These are phyloP conservation scores for Flaveria sonorensis DNA, from an alignment of 129 eudicot species.

Conservation along the genomic window DNA sequence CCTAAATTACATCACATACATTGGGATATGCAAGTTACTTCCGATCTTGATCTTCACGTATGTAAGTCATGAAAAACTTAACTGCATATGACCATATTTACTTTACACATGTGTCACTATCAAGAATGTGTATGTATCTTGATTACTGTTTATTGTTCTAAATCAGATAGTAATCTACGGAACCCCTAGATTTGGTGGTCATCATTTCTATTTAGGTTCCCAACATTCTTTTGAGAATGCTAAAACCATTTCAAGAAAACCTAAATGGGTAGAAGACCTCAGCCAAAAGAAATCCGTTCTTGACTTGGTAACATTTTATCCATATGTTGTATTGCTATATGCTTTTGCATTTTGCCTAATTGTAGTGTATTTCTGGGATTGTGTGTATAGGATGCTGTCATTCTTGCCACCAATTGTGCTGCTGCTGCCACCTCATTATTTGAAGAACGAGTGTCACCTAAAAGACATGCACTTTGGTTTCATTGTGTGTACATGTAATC, in stretches of 20 bases:
- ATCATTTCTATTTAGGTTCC: constrained; percentile 64
- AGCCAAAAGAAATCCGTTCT: constrained; percentile 45
- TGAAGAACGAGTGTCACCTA: constrained; percentile 40
- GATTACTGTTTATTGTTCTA: constrained; percentile 28
- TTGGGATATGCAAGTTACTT: constrained; percentile 50
- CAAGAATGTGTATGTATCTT: constrained; percentile 15
- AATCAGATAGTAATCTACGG: constrained; percentile 79
- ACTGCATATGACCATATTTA: constrained; percentile 17
- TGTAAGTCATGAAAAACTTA: constrained; percentile 71
- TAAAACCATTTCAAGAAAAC: constrained; percentile 49
- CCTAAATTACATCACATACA: constrained; percentile 74
- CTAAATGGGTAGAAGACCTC: constrained; percentile 79
- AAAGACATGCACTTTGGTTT: constrained; percentile 28
- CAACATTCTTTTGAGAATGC: constrained; percentile 37
- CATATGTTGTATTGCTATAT: neutral
- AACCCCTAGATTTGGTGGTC: constrained; percentile 79
- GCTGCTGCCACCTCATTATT: constrained; percentile 58
- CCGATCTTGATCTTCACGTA: constrained; percentile 84
- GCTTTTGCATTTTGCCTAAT: constrained; percentile 18
- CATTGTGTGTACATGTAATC: constrained; percentile 46
- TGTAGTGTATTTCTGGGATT: constrained; percentile 19
- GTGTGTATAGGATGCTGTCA: constrained; percentile 59
- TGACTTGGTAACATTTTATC: constrained; percentile 63
- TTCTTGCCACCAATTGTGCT: constrained; percentile 77
- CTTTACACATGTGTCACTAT: neutral